Evolutionary conservation across 495 filamentous ascomycete species (phyloP), one percentile per base, ranked within the genome.

Genomic region (Pseudoneurospora amorphoporcata): DNA sequence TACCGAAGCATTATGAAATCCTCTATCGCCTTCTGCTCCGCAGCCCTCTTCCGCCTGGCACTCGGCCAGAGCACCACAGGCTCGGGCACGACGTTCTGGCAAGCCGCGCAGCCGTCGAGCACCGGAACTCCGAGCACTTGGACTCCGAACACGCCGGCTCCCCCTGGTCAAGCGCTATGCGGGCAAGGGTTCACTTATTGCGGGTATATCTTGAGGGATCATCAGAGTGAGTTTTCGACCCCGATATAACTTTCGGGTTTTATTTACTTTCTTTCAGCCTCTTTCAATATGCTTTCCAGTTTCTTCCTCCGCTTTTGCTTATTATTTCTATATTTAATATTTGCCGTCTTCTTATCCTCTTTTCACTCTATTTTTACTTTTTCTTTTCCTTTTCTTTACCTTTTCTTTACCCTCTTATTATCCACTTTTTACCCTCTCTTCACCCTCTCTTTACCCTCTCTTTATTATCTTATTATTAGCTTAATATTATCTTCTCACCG

Each of bases 161-260:
- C 23, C 19, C 71, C 14, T 73, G 68, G 17, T 71, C 72, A 17
- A 8, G 68, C 16, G 76, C 73, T 81, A 2, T 84, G 82, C 58
- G 82, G 82, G 38, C 79, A 80, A 65, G 83, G 83, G 1, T 84
- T 81, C 58, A 84, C 83, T 4, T 84, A 84, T 71, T 84, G 83
- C 72, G 83, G 83, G 0, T 84, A 83, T 72, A 83, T 83, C 75
- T 77, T 84, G 3, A 75, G 79, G 2, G 78, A 78, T 40, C 79
- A 80, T 16, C 82, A 84, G 35, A 82, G 83, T 83, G 72, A 5
- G 76, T 72, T 7, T 69, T 12, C 45, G 4, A 3, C 19, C 12
- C 68, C 7, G 2, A 8, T 3, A 0, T 1, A 9, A 17, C 29
- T 3, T 3, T 61, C 12, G 12, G 0, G 0, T 0, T 16, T 32